These are phyloP conservation scores for Metschnikowia matae DNA, from an alignment of 805 yeast species.

Conservation along the genomic window DNA sequence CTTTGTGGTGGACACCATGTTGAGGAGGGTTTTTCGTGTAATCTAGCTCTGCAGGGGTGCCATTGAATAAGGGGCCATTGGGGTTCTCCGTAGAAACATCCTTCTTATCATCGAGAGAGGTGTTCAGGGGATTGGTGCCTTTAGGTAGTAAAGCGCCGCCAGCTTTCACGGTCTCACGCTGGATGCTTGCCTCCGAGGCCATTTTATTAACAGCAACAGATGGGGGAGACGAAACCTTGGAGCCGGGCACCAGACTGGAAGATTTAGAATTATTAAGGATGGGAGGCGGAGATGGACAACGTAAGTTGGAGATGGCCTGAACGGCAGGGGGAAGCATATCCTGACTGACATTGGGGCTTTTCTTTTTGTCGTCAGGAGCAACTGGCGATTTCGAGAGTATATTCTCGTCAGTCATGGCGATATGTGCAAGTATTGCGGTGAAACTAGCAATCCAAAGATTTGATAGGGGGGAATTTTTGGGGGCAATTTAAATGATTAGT, in stretches of 20 bases:
- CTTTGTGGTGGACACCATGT: slow-evolving; percentile 42
- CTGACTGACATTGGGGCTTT: background rate
- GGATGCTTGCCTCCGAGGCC: background rate
- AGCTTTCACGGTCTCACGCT: slow-evolving; percentile 37
- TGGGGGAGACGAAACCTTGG: slow-evolving; percentile 5
- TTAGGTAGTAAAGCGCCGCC: slow-evolving; percentile 44
- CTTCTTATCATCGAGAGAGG: background rate
- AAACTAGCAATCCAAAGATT: background rate
- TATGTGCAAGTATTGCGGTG: background rate
- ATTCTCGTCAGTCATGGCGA: background rate
- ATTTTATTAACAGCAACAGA: background rate
- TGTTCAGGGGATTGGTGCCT: background rate
- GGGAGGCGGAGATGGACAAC: slow-evolving; percentile 75
- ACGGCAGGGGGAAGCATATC: slow-evolving; percentile 44
- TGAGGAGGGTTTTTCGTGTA: slow-evolving; percentile 28
- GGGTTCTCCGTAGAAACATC: background rate
- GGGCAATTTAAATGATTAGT: background rate
- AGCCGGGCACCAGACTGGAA: slow-evolving; percentile 4
- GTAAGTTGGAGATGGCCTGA: slow-evolving; percentile 52
- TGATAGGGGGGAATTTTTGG: background rate
- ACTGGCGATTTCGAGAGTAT: background rate
- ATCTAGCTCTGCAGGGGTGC: slow-evolving; percentile 18
- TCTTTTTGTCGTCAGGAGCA: background rate
- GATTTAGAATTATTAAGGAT: slow-evolving; percentile 36
- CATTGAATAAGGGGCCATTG: background rate